Base-by-base conservation (phyloP, 2,329 filamentous ascomycete species). In the Calonectria hawksworthii region DNA sequence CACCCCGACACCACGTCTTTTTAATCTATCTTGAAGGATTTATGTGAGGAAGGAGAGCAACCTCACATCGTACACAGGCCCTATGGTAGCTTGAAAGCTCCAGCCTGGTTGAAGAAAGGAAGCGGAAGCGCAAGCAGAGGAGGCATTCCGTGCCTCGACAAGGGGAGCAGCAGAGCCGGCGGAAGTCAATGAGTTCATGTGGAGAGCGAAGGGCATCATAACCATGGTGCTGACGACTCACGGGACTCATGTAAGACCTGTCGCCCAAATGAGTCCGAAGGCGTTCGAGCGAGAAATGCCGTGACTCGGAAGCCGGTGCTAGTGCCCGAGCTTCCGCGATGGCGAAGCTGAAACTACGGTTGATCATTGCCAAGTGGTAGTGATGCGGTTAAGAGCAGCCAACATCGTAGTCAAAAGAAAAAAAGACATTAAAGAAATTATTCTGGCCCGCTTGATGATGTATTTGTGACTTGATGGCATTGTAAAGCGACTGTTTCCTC, bases 51-150 rank as follows among this genome's bases (percentile, higher is more conserved):
- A 80, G 74, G 74, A 79, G 66, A 74, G 74, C 54, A 70, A 68
- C 76, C 78, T 75, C 73, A 76, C 76, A 75, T 78, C 79, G 78
- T 80, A 79, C 81, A 88, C 82, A 88, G 88, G 89, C 84, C 88
- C 86, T 87, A 87, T 91, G 90, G 89, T 91, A 89, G 90, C 90
- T 92, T 92, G 86, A 92, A 91, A 91, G 90, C 90, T 91, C 90
- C 90, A 91, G 89, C 89, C 89, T 89, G 83, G 79, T 76, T 80
- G 79, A 83, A 79, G 77, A 78, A 76, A 75, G 74, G 74, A 79
- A 72, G 74, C 76, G 59, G 78, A 75, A 74, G 71, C 74, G 74
- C 77, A 79, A 73, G 74, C 70, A 74, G 78, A 74, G 74, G 75
- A 78, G 79, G 75, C 75, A 68, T 59, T 73, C 50, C 70, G 76